These are phyloP conservation scores for Cyclotella kingstonii DNA, from an alignment of 108 stramenopile genomes.

Conservation along the genomic window DNA sequence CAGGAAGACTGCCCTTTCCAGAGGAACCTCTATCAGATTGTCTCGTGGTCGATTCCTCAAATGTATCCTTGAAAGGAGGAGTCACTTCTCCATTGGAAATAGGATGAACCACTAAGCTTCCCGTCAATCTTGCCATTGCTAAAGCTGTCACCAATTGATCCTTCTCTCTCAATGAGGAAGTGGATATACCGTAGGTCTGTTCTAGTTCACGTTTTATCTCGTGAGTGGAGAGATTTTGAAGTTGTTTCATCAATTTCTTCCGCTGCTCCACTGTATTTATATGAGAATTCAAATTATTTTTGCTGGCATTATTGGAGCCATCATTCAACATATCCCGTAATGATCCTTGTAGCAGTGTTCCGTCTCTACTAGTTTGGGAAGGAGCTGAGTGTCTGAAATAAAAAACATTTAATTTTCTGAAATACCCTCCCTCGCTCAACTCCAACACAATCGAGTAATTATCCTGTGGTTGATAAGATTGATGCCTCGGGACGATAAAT, in stretches of 20 bases:
- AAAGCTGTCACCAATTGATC: constrained; percentile 21
- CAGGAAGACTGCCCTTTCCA: neutral
- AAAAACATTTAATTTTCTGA: no score
- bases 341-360: constrained; percentile 1
- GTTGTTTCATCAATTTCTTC: constrained; percentile 20
- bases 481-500: no score
- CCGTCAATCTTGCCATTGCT: constrained; percentile 21
- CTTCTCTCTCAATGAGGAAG: constrained; percentile 20
- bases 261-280: constrained; percentile 14
- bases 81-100: neutral
- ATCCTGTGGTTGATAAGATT: no score
- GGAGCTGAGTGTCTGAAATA: no score
- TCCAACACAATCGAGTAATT: no score
- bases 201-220: constrained; percentile 38
- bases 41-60: neutral
- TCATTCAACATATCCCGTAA: constrained; percentile 32
- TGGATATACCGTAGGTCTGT: constrained; percentile 27
- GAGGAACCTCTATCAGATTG: neutral
- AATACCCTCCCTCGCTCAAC: no score
- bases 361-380: neutral
- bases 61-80: constrained; percentile 11
- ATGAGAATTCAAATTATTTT: constrained; percentile 13
- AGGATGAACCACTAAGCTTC: constrained; percentile 2
- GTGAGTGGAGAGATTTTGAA: constrained; percentile 22
- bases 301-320: neutral